phyloP scores from a whole-genome alignment of 2,329 filamentous ascomycete species.

The Xenosphaeropsis pyriputrescens region DNA sequence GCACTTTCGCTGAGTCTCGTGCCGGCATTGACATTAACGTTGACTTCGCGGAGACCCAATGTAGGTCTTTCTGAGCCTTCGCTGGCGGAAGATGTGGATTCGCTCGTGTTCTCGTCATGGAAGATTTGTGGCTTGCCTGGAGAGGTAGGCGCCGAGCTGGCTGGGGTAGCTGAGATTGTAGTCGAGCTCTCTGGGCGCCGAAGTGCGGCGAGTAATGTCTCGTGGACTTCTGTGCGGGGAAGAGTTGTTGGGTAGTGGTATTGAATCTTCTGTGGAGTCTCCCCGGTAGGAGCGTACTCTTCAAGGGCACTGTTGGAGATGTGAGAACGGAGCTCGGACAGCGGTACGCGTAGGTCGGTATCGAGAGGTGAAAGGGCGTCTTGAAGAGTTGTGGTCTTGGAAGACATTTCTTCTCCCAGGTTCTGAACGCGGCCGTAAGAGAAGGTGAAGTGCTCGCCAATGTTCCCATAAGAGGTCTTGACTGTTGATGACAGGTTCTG shows the following conservation, averaged over 20 bases:
- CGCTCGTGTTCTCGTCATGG: constrained; percentile 10
- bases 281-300: constrained; percentile 75
- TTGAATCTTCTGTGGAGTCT: constrained; percentile 66
- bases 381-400: constrained; percentile 41
- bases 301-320: constrained; percentile 49
- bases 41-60: constrained; percentile 32
- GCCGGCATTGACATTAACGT: constrained; percentile 25
- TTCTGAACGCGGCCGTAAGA: constrained; percentile 53
- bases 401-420: constrained; percentile 53
- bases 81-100: constrained; percentile 2
- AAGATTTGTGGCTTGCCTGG: constrained; percentile 21
- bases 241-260: constrained; percentile 73
- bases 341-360: constrained; percentile 49
- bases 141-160: constrained; percentile 11
- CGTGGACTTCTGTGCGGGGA: constrained; percentile 57
- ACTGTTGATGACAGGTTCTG: constrained; percentile 50
- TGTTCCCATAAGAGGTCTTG: constrained; percentile 56
- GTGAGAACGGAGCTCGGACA: constrained; percentile 56
- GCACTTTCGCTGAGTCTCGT: constrained; percentile 7
- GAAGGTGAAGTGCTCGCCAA: constrained; percentile 54
- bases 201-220: constrained; percentile 35
- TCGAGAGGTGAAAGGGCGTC: constrained; percentile 47
- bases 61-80: constrained; percentile 15
- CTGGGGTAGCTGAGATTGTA: constrained; percentile 13
- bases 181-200: constrained; percentile 23